Conservation (phyloP, 148 eudicot species). For the Silene latifolia region DNA sequence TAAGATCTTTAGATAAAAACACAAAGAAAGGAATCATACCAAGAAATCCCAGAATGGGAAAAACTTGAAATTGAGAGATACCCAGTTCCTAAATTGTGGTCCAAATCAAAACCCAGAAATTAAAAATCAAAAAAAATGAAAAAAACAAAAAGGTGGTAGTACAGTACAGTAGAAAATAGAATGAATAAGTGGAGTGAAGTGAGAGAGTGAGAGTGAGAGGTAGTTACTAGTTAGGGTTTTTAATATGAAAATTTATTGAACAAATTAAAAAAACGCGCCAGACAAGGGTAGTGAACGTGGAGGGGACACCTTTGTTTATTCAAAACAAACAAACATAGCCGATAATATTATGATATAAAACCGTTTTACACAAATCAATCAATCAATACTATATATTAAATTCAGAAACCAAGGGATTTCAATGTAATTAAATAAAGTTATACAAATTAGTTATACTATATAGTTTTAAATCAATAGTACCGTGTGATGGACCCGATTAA, state of each 20-base stretch:
- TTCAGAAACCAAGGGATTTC: too few species aligned
- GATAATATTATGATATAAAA: too few species aligned
- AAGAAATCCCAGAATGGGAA: constrained; percentile 7
- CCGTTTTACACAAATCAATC: too few species aligned
- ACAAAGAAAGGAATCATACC: constrained; percentile 48
- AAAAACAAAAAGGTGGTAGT: neutral
- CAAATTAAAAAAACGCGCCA: constrained; percentile 36
- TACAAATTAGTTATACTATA: too few species aligned
- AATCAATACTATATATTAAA: too few species aligned
- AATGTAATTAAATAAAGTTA: too few species aligned
- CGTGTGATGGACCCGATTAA: too few species aligned
- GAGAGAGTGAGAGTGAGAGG: constrained; percentile 35
- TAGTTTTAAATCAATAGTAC: too few species aligned
- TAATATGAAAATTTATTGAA: constrained; percentile 7
- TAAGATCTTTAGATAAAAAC: constrained; percentile 45
- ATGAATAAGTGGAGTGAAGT: constrained; percentile 17
- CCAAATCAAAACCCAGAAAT: constrained; percentile 18
- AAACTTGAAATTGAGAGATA: neutral
- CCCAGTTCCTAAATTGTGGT: constrained; percentile 11
- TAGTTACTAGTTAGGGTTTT: constrained; percentile 36
- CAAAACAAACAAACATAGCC: constrained; percentile 14
- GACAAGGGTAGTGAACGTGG: constrained; percentile 47
- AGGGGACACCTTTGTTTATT: constrained; percentile 30
- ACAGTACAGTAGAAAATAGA: neutral
- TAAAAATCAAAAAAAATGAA: too few species aligned